These are phyloP conservation scores for Kodamaea sagamina DNA, from an alignment of 805 yeast species.

Conservation along the genomic window DNA sequence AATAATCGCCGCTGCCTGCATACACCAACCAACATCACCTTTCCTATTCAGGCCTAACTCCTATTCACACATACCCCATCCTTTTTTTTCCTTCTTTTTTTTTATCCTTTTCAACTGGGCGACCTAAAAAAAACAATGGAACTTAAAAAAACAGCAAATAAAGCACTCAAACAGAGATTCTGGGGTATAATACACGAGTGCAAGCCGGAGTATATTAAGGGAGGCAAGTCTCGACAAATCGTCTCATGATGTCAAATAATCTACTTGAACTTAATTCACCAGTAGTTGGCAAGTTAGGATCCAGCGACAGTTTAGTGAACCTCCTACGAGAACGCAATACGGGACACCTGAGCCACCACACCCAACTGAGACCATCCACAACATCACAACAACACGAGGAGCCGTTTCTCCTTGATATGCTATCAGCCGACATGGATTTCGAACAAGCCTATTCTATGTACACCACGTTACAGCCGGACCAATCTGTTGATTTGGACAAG, in stretches of 20 bases:
- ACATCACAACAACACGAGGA: no score
- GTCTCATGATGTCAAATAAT: slow-evolving; percentile 3
- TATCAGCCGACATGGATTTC: slow-evolving; percentile 45
- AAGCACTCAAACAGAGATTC: slow-evolving; percentile 4
- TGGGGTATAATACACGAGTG: slow-evolving; percentile 6
- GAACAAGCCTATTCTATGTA: slow-evolving; percentile 48
- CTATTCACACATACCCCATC: no score
- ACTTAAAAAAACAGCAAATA: neutral
- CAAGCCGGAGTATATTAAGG: neutral
- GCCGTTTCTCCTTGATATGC: slow-evolving; percentile 27
- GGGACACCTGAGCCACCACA: neutral
- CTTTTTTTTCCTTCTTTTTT: neutral
- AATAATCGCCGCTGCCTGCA: no score
- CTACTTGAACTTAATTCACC: slow-evolving; percentile 5
- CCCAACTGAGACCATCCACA: no score
- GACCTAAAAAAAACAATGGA: slow-evolving; percentile 1
- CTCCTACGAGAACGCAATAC: slow-evolving; percentile 3
- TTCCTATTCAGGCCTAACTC: no score
- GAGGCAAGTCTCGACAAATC: slow-evolving; percentile 2
- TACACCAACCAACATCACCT: no score
- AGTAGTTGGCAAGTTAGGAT: neutral
- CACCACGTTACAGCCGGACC: slow-evolving; percentile 38
- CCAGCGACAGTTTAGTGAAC: neutral
- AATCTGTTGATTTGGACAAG: slow-evolving; percentile 40
- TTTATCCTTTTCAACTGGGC: slow-evolving; percentile 1